These are phyloP conservation scores for Mycena indigotica DNA, from an alignment of 768 basidiomycete genomes.

Conservation along the genomic window DNA sequence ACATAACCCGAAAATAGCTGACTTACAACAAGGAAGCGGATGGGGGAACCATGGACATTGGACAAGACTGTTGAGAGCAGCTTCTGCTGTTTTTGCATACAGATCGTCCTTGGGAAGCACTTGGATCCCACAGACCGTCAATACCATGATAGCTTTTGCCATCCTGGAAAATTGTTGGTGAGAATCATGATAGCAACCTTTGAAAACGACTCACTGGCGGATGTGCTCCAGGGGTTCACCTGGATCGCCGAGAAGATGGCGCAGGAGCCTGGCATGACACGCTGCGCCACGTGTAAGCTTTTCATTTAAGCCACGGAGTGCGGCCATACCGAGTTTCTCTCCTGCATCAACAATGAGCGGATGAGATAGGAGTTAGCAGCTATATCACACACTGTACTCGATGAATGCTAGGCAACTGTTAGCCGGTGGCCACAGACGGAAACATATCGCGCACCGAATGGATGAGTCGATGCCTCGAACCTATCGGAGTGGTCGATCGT, in stretches of 20 bases:
- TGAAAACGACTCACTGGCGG: constrained; percentile 32
- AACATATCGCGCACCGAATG: neutral
- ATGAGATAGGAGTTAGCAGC: neutral
- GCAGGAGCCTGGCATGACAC: constrained; percentile 33
- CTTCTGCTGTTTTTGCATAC: constrained; percentile 30
- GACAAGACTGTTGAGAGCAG: constrained; percentile 22
- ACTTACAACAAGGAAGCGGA: constrained; percentile 33
- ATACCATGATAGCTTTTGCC: constrained; percentile 35
- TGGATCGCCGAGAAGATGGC: constrained; percentile 34
- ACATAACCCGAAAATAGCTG: constrained; percentile 13
- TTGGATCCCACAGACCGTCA: constrained; percentile 38
- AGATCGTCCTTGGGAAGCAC: constrained; percentile 34
- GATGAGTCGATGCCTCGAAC: neutral
- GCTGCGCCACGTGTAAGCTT: constrained; percentile 7
- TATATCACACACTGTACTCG: constrained; percentile 2
- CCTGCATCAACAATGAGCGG: neutral
- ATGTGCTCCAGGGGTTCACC: constrained; percentile 36
- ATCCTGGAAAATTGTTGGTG: constrained; percentile 28
- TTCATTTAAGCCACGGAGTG: neutral
- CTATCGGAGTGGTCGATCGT: constrained; percentile 34
- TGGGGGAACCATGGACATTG: constrained; percentile 31
- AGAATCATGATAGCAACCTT: neutral
- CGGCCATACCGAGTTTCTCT: neutral
- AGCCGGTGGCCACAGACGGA: neutral
- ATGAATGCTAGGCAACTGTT: neutral